These are phyloP conservation scores for Scytalidium lignicola DNA, from an alignment of 2,329 filamentous ascomycete species.

Conservation along the genomic window DNA sequence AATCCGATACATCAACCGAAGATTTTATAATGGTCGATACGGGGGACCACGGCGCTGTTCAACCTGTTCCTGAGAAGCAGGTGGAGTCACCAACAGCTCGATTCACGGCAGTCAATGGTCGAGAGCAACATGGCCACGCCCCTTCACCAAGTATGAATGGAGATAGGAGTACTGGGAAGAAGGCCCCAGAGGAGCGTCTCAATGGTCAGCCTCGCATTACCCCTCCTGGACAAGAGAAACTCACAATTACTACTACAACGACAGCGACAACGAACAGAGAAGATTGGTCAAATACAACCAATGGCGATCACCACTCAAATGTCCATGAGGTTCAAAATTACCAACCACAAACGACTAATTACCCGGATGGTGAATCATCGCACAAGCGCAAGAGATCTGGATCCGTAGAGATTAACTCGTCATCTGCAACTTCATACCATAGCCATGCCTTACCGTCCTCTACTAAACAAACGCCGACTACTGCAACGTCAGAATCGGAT, in stretches of 20 bases:
- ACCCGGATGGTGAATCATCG: conserved; percentile 32
- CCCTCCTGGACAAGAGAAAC: conserved; percentile 27
- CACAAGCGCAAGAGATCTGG: conserved; percentile 68
- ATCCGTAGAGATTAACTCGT: conserved; percentile 44
- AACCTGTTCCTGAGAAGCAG: conserved; percentile 3
- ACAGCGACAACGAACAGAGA: conserved; percentile 23
- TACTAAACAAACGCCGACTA: conserved; percentile 28
- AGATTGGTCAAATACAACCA: conserved; percentile 23
- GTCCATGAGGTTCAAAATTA: conserved; percentile 4
- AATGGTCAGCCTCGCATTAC: conserved; percentile 25
- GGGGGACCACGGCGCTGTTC: conserved; percentile 1
- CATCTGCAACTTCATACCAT: conserved; percentile 31
- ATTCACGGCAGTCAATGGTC: conserved; percentile 31
- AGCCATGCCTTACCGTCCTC: conserved; percentile 28
- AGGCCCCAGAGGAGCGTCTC: conserved; percentile 24
- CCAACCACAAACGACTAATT: conserved; percentile 13
- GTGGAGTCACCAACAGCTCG: conserved; percentile 25
- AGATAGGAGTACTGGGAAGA: conserved; percentile 15
- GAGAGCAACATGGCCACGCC: conserved; percentile 13
- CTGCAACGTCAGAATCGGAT: conserved; percentile 28
- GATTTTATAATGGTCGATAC: conserved; percentile 5
- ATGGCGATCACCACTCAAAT: conserved; percentile 16
- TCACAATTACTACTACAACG: conserved; percentile 27
- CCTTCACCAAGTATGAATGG: conserved; percentile 11
- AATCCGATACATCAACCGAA: not conserved